Evolutionary conservation across 768 basidiomycete species (phyloP).

Genomic region (Lanmaoa pseudosensibilis): DNA sequence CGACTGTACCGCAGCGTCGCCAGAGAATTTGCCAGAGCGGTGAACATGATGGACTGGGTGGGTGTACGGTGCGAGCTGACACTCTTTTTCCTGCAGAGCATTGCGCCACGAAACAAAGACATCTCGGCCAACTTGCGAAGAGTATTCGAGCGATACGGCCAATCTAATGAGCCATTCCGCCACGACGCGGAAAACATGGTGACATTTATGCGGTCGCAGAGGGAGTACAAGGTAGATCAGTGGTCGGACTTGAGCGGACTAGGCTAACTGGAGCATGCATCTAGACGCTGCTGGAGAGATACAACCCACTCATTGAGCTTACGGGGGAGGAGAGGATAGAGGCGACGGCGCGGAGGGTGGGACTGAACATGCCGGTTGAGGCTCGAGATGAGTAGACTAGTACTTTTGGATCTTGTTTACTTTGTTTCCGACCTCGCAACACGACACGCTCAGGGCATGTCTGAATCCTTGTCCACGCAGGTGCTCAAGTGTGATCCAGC

Average conservation of each 20-base stretch:
- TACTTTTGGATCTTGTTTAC: conserved; percentile 3
- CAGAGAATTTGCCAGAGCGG: conserved; percentile 33
- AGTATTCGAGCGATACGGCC: conserved; percentile 45
- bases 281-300: conserved; percentile 79
- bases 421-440: background rate
- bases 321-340: conserved; percentile 77
- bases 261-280: conserved; percentile 31
- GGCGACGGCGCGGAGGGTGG: conserved; percentile 85
- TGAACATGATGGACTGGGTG: conserved; percentile 2
- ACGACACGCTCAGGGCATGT: background rate
- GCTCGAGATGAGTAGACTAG: conserved; percentile 20
- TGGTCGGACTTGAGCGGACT: background rate
- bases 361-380: conserved; percentile 73
- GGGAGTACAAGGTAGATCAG: conserved; percentile 72
- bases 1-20: conserved; percentile 31
- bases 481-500: conserved; percentile 64
- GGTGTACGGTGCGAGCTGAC: background rate
- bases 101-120: conserved; percentile 37
- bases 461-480: conserved; percentile 28
- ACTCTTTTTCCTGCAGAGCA: conserved; percentile 36
- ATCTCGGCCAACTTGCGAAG: conserved; percentile 55
- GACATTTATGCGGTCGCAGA: conserved; percentile 70
- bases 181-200: conserved; percentile 58
- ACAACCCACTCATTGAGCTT: conserved; percentile 83
- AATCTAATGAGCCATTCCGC: conserved; percentile 32